Conservation (phyloP, 208 protist species). For the Herpetomonas tarakana region DNA sequence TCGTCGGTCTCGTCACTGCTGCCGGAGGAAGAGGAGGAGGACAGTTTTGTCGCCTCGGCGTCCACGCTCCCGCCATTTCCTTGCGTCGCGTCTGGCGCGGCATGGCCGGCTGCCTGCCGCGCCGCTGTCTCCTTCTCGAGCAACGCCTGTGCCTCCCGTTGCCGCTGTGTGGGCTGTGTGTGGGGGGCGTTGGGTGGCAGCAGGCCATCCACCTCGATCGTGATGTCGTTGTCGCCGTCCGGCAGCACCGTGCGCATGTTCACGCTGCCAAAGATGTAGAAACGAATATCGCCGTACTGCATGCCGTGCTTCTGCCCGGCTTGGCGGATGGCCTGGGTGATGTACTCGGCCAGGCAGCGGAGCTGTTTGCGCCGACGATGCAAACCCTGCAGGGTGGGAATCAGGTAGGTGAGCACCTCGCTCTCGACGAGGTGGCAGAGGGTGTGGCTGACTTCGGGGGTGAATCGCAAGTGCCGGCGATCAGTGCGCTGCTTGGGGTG, state of each 20-base stretch:
- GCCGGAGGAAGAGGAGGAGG: too few species aligned
- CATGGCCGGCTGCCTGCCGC: neutral
- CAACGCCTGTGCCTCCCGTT: neutral
- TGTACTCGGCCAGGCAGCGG: constrained; percentile 41
- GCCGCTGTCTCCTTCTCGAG: constrained; percentile 1
- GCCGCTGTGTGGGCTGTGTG: constrained; percentile 8
- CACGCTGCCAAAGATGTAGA: constrained; percentile 86
- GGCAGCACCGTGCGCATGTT: constrained; percentile 85
- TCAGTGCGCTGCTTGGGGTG: neutral
- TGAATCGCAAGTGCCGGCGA: constrained; percentile 25
- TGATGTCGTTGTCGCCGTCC: constrained; percentile 89
- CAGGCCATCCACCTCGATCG: constrained; percentile 75
- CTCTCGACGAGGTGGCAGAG: constrained; percentile 60
- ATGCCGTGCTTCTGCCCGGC: constrained; percentile 22
- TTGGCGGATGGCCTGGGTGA: constrained; percentile 58
- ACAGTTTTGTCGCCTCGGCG: too few species aligned
- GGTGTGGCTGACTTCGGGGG: constrained; percentile 49
- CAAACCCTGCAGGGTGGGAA: constrained; percentile 42
- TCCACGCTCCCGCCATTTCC: too few species aligned
- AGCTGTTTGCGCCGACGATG: constrained; percentile 56
- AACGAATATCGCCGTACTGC: constrained; percentile 55
- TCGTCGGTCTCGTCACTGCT: neutral
- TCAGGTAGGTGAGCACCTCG: constrained; percentile 60
- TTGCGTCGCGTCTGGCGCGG: too few species aligned
- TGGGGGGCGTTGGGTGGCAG: constrained; percentile 14